Evolutionary conservation across 1,284 basidiomycete species (phyloP).

Genomic region (Pseudozyma thailandica): DNA sequence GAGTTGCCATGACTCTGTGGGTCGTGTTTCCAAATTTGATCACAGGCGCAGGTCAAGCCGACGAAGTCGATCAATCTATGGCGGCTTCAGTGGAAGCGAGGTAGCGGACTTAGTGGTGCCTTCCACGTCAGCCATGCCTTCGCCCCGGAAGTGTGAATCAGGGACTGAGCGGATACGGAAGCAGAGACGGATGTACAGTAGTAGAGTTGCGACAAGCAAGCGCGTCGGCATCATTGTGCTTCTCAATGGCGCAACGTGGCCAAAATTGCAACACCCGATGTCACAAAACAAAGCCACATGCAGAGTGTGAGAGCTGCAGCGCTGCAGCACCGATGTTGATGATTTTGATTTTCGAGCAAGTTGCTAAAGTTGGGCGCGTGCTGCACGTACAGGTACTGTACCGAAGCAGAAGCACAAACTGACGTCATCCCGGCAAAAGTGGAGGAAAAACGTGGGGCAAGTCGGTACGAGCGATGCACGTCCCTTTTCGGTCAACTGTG

Average conservation of each 20-base stretch:
- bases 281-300: neutral
- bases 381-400: no score
- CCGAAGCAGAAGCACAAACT: no score
- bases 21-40: no score
- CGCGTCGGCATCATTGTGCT: conserved; percentile 2
- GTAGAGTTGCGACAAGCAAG: neutral
- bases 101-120: neutral
- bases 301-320: no score
- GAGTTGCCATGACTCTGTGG: no score
- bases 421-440: conserved; percentile 9
- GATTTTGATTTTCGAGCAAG: no score
- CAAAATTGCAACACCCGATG: neutral
- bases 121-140: conserved; percentile 3
- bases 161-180: neutral
- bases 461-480: neutral
- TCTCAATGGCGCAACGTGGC: neutral
- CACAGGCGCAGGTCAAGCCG: conserved; percentile 1
- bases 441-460: conserved; percentile 19
- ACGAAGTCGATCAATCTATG: conserved; percentile 4
- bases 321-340: no score
- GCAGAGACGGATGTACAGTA: no score
- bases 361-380: no score
- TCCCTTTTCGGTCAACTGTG: neutral
- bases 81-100: conserved; percentile 10
- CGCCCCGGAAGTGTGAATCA: no score